These are phyloP conservation scores for Sonneratia alba DNA, from an alignment of 345 rosid genomes.

Conservation along the genomic window DNA sequence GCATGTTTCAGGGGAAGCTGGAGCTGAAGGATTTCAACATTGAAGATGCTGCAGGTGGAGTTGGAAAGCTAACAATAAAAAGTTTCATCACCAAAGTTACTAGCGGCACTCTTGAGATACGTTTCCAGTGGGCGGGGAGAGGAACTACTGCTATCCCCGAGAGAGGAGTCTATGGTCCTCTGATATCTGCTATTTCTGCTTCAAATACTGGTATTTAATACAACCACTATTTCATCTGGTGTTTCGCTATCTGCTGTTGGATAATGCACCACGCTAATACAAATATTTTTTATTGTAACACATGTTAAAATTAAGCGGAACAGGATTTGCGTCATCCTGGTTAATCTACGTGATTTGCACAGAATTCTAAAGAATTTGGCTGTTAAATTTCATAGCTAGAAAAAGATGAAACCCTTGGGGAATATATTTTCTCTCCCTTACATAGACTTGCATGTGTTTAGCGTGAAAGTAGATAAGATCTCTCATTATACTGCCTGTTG, in stretches of 20 bases:
- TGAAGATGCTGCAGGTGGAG: constrained; percentile 39
- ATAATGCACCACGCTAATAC: neutral
- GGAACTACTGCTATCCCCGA: constrained; percentile 36
- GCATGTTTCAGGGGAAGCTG: constrained; percentile 33
- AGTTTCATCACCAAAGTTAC: constrained; percentile 17
- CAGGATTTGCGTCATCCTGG: neutral
- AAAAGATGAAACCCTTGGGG: too few species aligned
- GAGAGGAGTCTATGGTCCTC: constrained; percentile 51
- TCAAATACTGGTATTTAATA: neutral
- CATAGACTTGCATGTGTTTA: too few species aligned
- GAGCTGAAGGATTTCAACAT: constrained; percentile 47
- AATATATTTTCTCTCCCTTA: too few species aligned
- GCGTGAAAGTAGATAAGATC: neutral
- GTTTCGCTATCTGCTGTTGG: neutral
- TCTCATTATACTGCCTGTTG: neutral
- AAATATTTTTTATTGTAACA: neutral
- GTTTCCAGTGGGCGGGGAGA: constrained; percentile 53
- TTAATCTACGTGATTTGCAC: too few species aligned
- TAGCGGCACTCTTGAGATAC: constrained; percentile 34
- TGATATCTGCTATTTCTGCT: constrained; percentile 46
- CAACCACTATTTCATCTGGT: neutral
- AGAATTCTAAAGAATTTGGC: neutral
- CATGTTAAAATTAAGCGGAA: neutral
- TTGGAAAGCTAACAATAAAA: constrained; percentile 23
- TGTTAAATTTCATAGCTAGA: neutral